Conservation (phyloP, 176 grass and related monocot genomes). For the Zoysia japonica region DNA sequence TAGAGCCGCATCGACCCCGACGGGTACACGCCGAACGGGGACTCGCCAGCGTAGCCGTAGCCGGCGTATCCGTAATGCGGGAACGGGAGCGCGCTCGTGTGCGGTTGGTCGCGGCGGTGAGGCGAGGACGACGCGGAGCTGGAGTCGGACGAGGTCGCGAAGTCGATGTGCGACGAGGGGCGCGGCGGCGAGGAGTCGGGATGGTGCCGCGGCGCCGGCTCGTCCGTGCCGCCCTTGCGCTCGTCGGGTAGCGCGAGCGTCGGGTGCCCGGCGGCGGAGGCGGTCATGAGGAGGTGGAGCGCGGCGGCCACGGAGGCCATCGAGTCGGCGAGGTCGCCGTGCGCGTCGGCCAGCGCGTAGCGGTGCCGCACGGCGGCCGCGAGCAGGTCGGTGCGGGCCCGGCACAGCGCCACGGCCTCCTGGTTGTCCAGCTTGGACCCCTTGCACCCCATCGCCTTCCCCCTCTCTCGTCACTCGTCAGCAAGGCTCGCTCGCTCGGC, state of each 20-base stretch:
- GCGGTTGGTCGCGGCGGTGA: constrained; percentile 13
- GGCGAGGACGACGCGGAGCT: constrained; percentile 45
- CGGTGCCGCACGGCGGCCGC: constrained; percentile 68
- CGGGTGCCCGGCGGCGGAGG: background rate
- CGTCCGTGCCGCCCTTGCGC: constrained; percentile 11
- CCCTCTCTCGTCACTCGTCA: no score
- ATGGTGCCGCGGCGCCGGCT: background rate
- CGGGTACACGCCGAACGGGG: constrained; percentile 41
- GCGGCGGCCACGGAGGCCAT: constrained; percentile 60
- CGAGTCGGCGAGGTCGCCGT: constrained; percentile 60
- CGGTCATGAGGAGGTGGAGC: constrained; percentile 58
- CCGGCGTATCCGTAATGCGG: constrained; percentile 41
- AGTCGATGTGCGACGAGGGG: constrained; percentile 52
- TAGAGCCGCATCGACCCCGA: constrained; percentile 48
- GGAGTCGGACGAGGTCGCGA: constrained; percentile 54
- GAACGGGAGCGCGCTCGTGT: background rate
- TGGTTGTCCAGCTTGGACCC: constrained; percentile 89
- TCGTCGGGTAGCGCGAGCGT: constrained; percentile 25
- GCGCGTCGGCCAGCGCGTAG: constrained; percentile 63
- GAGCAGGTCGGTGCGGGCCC: constrained; percentile 75
- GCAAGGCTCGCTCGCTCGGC: no score
- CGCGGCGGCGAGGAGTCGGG: constrained; percentile 41
- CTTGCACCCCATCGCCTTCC: constrained; percentile 70
- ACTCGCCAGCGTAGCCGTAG: constrained; percentile 38
- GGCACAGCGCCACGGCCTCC: constrained; percentile 76